Evolutionary conservation across 805 yeast species (phyloP), one percentile per base, ranked within the genome.

Genomic region (Cyberlindnera samutprakarnensis): DNA sequence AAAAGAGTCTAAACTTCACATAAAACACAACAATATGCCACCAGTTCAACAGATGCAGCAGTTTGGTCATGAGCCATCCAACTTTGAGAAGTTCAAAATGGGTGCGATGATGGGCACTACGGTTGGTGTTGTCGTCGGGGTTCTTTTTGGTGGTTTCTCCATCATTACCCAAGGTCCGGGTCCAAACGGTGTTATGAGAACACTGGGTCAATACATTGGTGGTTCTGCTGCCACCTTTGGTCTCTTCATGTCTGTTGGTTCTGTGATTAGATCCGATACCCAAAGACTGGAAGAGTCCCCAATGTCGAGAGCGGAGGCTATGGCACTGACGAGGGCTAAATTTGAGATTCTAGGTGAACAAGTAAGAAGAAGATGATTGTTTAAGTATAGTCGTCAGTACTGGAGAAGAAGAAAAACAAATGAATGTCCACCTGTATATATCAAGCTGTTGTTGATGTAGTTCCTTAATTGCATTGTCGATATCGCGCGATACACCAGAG

Each of bases 191-290:
- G 85, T 85, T 36, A 83, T 92, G 78, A 79, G 95, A 64, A 90
- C 96, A 2, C 65, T 92, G 53, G 97, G 98, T 35, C 95, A 90
- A 62, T 92, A 88, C 61, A 88, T 92, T 61, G 79, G 82, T 49
- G 96, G 96, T 34, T 85, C 96, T 5, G 96, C 95, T 3, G 96
- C 94, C 30, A 90, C 96, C 9, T 90, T 92, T 60, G 96, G 96
- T 25, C 70, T 90, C 47, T 86, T 90, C 60, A 88, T 90, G 97
- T 82, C 94, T 27, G 82, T 90, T 44, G 97, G 98, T 23, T 84
- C 95, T 9, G 87, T 84, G 14, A 84, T 84, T 42, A 75, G 95
- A 65, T 79, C 90, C 29, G 95, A 84, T 18, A 20, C 34, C 14
- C 20, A 13, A 5, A 12, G 11, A n/a, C 12, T 16, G 9, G 25